A percentile compares a stretch with the other conserved stretches of the same genome.
Conservation (phyloP, 2,329 filamentous ascomycete genomes). For the Sarocladium brachiariae region DNA sequence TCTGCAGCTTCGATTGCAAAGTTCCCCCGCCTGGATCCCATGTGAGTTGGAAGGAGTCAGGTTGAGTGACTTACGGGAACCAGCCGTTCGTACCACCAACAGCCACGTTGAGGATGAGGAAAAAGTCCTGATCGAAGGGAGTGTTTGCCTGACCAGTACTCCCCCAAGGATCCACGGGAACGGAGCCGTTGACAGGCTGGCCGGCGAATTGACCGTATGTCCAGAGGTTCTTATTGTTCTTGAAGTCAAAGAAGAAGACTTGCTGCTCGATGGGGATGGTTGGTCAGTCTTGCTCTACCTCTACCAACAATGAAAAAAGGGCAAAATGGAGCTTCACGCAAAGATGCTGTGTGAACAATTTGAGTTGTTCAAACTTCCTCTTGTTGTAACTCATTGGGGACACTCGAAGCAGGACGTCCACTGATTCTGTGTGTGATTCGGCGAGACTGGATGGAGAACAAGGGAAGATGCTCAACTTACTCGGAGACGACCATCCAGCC, state of each 20-base stretch:
- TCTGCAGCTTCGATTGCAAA: no score
- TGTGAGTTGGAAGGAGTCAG: no score
- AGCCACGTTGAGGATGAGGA: slow-evolving; percentile 44
- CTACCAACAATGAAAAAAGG: no score
- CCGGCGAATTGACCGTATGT: slow-evolving; percentile 32
- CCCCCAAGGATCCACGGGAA: slow-evolving; percentile 37
- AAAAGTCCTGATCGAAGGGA: slow-evolving; percentile 46
- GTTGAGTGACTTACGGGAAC: slow-evolving; percentile 30
- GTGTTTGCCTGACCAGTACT: slow-evolving; percentile 30
- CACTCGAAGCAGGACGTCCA: no score
- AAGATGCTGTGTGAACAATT: no score
- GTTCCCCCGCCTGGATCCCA: no score
- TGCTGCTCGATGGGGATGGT: no score
- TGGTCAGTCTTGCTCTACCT: no score
- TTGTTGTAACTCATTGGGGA: no score
- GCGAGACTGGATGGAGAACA: not conserved
- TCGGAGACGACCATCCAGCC: slow-evolving; percentile 34
- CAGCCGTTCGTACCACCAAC: slow-evolving; percentile 42
- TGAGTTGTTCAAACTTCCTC: no score
- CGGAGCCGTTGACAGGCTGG: slow-evolving; percentile 31
- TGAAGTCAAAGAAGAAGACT: slow-evolving; percentile 31
- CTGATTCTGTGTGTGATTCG: no score
- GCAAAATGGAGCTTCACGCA: not conserved
- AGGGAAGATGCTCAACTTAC: not conserved
- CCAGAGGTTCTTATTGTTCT: slow-evolving; percentile 20